phyloP scores from a whole-genome alignment of 2,329 filamentous ascomycete species.

The Beauveria brongniartii region DNA sequence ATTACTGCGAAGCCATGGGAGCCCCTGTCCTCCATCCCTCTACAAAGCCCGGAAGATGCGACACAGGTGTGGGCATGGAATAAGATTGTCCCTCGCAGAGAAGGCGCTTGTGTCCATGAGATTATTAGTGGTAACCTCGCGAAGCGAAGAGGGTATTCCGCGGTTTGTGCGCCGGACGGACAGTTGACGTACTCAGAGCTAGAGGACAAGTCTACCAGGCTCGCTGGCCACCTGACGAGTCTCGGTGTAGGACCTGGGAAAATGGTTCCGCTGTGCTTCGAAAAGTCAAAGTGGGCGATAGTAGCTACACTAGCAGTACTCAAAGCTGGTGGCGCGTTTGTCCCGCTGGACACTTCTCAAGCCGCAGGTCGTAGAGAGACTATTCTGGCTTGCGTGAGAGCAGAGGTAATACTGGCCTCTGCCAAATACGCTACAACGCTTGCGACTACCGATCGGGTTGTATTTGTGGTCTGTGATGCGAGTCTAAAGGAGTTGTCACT shows the following conservation, averaged over 20 bases:
- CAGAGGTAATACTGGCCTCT: background rate
- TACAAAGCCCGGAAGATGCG: background rate
- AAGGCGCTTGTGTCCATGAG: background rate
- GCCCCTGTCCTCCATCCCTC: background rate
- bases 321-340: constrained; percentile 41
- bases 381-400: background rate
- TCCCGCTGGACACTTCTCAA: constrained; percentile 25
- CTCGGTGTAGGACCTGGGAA: constrained; percentile 20
- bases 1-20: background rate
- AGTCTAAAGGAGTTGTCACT: background rate
- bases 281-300: constrained; percentile 22
- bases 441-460: background rate
- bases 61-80: background rate
- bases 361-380: background rate
- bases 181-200: constrained; percentile 29
- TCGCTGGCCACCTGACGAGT: background rate
- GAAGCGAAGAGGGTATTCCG: constrained; percentile 15
- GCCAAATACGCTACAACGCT: background rate
- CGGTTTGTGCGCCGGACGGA: constrained; percentile 39
- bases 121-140: background rate
- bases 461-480: background rate
- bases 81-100: background rate
- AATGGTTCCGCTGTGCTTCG: constrained; percentile 21
- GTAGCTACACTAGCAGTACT: constrained; percentile 21
- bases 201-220: background rate